phyloP scores from a whole-genome alignment of 306 rosid species.

The Medicago lupulina region DNA sequence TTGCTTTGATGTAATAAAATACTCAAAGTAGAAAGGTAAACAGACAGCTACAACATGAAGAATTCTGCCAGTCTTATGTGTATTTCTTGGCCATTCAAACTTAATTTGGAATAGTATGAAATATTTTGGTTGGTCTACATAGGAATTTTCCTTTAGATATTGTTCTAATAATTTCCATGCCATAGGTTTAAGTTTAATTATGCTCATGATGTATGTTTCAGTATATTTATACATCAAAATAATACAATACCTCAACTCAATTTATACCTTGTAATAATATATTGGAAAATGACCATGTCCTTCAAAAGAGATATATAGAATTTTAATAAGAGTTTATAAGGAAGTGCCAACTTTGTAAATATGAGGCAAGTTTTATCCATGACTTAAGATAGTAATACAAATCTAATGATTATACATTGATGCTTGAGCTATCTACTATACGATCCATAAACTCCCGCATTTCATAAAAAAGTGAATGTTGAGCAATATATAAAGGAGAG shows the following conservation, averaged over 20 bases:
- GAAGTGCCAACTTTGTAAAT: too few relatives aligned
- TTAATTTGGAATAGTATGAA: conserved; percentile 28
- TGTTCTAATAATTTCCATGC: background rate
- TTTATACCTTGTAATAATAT: too few relatives aligned
- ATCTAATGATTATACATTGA: too few relatives aligned
- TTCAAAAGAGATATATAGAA: too few relatives aligned
- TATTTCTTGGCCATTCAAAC: conserved; percentile 42
- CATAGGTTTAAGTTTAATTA: background rate
- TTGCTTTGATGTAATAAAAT: conserved; percentile 22
- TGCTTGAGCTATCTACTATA: too few relatives aligned
- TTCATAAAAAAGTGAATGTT: too few relatives aligned
- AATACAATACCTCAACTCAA: background rate
- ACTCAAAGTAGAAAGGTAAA: conserved; percentile 21
- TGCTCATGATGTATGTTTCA: background rate
- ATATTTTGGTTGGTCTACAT: conserved; percentile 17
- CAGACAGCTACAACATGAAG: conserved; percentile 29
- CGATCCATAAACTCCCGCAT: too few relatives aligned
- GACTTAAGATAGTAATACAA: too few relatives aligned
- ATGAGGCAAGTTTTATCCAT: too few relatives aligned
- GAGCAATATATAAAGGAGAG: too few relatives aligned
- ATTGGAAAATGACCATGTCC: too few relatives aligned
- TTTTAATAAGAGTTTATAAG: too few relatives aligned
- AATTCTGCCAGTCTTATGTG: background rate
- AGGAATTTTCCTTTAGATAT: conserved; percentile 31
- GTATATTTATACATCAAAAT: conserved; percentile 15